Evolutionary conservation across 352 stramenopile species (phyloP), one percentile per base, ranked within the genome.

Genomic region (Phytophthora aleatoria): DNA sequence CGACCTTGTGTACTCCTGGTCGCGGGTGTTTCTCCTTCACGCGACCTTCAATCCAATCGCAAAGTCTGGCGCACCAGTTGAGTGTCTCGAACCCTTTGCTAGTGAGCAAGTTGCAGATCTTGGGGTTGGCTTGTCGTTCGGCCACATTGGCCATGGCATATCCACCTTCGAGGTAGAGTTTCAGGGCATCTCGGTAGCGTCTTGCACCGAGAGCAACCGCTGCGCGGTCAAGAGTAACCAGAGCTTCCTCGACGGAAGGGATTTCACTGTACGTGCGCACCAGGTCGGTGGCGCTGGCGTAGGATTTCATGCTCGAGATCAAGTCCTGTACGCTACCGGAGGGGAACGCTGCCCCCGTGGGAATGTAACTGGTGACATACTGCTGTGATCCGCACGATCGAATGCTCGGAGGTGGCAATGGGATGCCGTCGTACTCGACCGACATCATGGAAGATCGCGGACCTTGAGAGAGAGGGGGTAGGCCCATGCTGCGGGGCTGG

Each of bases 1-100:
- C 85, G 15, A 94, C 83, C 43, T 94, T 94, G 67, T 92, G 84
- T 15, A 92, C 81, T 5, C 87, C 84, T 1, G 85, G 84, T 0
- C 85, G 84, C 9, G 87, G 84, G 33, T 86, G 82, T 62, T 87
- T 86, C 39, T 92, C 87, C 20, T 88, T 69, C 6, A 89, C 58
- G n/a, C 86, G 87, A 9, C 85, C 85, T 67, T 96, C 87, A 45
- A 96, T 92, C 79, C 81, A 93, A 61, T 94, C 85, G 49, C 84
- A 94, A 1, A 96, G 74, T 5, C 74, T 57, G 4, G 82, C 85
- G 45, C 84, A 92, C 87, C 87, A 96, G 58, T 96, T 92, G 53
- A 96, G 77, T 41, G 82, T 92, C 66, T 96, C 87, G 36, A 94
- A 91, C 36, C 83, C 85, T 69, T 96, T 96, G 63, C 78, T 87